phyloP scores from a whole-genome alignment of 768 basidiomycete genomes.

The Sutorius australiensis region DNA sequence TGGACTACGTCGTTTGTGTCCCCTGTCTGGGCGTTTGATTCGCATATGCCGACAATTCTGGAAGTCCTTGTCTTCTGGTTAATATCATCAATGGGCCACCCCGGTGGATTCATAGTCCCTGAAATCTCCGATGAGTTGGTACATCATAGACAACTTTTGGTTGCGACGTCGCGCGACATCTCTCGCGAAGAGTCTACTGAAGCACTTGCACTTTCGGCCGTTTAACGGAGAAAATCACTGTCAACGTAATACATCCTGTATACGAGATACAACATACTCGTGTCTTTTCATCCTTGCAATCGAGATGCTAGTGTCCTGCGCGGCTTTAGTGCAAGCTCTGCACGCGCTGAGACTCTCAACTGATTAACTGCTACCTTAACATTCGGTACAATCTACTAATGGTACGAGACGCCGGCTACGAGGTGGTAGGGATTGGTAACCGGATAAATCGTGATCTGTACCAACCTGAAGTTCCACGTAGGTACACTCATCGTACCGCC shows the following conservation, averaged over 20 bases:
- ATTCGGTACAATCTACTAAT: no score
- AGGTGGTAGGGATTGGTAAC: no score
- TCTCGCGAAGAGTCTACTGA: conserved; percentile 20
- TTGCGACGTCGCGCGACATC: conserved; percentile 26
- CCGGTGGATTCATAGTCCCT: conserved; percentile 30
- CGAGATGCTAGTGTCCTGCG: neutral
- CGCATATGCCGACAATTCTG: conserved; percentile 43
- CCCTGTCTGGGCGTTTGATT: conserved; percentile 39
- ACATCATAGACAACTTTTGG: conserved; percentile 22
- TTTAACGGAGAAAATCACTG: conserved; percentile 4
- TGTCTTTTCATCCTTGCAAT: neutral
- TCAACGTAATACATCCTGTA: neutral
- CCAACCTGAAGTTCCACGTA: no score
- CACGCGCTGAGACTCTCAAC: no score
- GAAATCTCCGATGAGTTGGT: conserved; percentile 19
- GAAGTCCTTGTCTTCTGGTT: conserved; percentile 56
- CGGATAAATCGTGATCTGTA: no score
- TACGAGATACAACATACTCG: neutral
- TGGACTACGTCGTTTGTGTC: conserved; percentile 53
- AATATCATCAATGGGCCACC: conserved; percentile 45
- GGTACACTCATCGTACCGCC: no score
- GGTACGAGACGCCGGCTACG: no score
- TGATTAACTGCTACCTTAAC: no score
- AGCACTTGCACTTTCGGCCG: conserved; percentile 14
- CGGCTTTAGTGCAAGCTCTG: no score